Evolutionary conservation across 345 rosid species (phyloP), one percentile per base, ranked within the genome.

Genomic region (Citrus australasica): DNA sequence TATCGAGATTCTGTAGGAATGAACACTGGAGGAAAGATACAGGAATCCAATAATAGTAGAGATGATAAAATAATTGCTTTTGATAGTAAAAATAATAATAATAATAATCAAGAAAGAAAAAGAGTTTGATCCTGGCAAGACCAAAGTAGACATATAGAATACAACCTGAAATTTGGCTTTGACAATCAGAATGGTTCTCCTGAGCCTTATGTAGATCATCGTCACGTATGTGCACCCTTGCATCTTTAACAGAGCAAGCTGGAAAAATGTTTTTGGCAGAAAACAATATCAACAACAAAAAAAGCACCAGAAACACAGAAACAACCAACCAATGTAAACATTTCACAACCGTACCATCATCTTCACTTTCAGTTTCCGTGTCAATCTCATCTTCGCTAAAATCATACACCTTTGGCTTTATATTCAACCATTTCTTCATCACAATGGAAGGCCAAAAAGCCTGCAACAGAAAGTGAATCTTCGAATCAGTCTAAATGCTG

Each of bases 391-490:
- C 99, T 81, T 92, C 99, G 38, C 99, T 97, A 83, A 97, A 97
- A 78, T 97, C 99, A 70, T 82, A 76, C 25, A 79, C 87, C 87
- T 88, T 87, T 0, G 98, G 99, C 85, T 89, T 89, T 80, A 93
- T 93, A 79, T 97, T 97, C 28, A 97, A 56, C 99, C 99, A 97
- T 82, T 94, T 97, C 88, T 94, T 97, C 98, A 97, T 90, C 76
- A 97, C 92, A 85, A 90, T 81, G 58, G 98, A 96, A 63, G 98
- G 98, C 98, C 98, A 93, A 80, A 94, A 97, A 30, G 85, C 88
- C 97, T 97, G 87, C 82, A 82, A 77, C 2, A 17, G 74, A 75
- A 74, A 48, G 67, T 59, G 70, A 67, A 66, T 33, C 24, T 59
- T 81, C 74, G 35, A 74, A 55, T 55, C 65, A 77, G 81, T 70